Evolutionary conservation across 306 rosid species (phyloP), one percentile per base, ranked within the genome.

Genomic region (Abrus pulchellus): DNA sequence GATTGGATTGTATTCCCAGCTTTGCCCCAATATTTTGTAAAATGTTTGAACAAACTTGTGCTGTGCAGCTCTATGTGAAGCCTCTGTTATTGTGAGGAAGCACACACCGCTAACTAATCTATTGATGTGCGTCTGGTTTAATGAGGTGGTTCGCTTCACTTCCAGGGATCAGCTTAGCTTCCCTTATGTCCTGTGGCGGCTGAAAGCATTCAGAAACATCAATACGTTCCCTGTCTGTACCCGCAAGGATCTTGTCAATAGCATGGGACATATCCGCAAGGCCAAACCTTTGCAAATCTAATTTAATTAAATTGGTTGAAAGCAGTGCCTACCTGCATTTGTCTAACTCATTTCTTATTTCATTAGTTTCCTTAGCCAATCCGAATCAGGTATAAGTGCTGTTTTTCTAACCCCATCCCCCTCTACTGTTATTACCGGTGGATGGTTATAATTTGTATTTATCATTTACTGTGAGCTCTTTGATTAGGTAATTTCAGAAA

Each of bases 121-220:
- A 80, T 84, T 90, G 45, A 93, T 89, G 99, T 95, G 99, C 83
- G 84, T 90, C 34, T 95, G 99, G 99, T 95, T 95, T 76, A 91
- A 91, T 30, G 98, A 95, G 87, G 99, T 88, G 68, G 99, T 93
- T 78, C 94, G 92, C 38, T 95, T 93, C 89, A 93, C 98, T 69
- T 95, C 99, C 10, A 87, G 99, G 55, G 99, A 95, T 80, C 97
- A 95, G 87, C 93, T 95, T 56, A 95, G 99, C 84, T 95, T 95
- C 86, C 98, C 99, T 10, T 93, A 90, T 72, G 93, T 95, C 28
- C 74, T 93, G 49, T 95, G 99, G 99, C 88, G 90, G 82, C 77
- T 92, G 84, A 91, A 90, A 75, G 87, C 90, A 68, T 83, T 87
- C 50, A 80, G 86, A 89, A 83, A 81, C 80, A 82, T 96, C 66